A percentile compares a stretch with the other conserved stretches of the same genome.
phyloP scores from a whole-genome alignment of 768 basidiomycete genomes.

The Termitomyces eurrhizus region DNA sequence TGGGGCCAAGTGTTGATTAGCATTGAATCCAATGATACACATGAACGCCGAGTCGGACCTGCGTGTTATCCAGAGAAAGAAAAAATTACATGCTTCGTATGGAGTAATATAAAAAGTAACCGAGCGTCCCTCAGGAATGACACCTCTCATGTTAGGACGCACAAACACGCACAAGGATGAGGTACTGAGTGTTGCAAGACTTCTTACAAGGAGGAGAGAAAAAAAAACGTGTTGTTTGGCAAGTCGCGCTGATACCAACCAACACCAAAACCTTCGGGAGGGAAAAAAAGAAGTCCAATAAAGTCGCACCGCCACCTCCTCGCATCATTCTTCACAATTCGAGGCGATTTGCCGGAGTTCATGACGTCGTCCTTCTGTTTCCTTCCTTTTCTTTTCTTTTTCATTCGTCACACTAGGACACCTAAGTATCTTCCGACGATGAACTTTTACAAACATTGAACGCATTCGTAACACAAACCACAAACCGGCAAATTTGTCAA shows the following conservation, averaged over 20 bases:
- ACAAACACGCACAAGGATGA: no score
- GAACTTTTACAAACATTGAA: background rate
- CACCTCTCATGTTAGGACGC: no score
- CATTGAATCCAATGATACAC: background rate
- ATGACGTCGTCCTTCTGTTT: background rate
- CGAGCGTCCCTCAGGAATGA: no score
- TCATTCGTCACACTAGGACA: background rate
- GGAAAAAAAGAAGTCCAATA: background rate
- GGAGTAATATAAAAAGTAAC: no score
- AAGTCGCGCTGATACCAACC: background rate
- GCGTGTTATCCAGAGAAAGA: background rate
- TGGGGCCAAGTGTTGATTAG: background rate
- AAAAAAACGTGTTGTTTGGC: conserved; percentile 6
- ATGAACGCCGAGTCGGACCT: background rate
- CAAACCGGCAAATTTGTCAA: no score
- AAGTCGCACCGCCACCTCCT: background rate
- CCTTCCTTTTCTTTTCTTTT: background rate
- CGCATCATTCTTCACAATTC: background rate
- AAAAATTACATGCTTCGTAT: background rate
- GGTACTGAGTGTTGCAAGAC: no score
- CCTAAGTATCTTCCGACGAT: background rate
- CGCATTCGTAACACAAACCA: background rate
- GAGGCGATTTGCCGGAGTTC: background rate
- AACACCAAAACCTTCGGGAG: background rate
- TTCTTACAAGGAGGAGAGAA: background rate